Evolutionary conservation across 1,284 basidiomycete species (phyloP).

Genomic region (Moniliophthora roreri): DNA sequence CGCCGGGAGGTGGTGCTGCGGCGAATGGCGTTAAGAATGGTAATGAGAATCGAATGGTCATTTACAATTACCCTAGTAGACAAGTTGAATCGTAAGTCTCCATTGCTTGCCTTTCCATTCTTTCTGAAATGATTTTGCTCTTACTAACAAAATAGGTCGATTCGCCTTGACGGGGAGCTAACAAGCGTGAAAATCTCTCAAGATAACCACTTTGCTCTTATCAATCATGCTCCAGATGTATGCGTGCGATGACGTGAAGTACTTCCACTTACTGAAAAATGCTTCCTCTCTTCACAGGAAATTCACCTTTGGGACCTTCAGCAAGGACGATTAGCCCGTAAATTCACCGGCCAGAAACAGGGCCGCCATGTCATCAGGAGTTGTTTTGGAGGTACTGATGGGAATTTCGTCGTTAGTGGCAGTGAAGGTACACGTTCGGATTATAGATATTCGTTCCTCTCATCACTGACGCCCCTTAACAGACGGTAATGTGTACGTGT

Average conservation of each 20-base stretch:
- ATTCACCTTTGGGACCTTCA: constrained; percentile 85
- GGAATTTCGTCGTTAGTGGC: constrained; percentile 90
- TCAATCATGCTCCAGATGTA: constrained; percentile 87
- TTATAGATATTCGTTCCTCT: constrained; percentile 11
- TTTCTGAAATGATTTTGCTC: constrained; percentile 13
- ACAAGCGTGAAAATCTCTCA: constrained; percentile 88
- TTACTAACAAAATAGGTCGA: constrained; percentile 44
- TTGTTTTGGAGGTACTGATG: constrained; percentile 92
- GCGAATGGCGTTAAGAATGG: constrained; percentile 10
- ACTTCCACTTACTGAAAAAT: constrained; percentile 8
- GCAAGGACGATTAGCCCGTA: constrained; percentile 68
- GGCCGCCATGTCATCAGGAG: constrained; percentile 84
- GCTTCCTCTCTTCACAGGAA: constrained; percentile 56
- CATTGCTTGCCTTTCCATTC: constrained; percentile 15
- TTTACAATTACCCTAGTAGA: constrained; percentile 73
- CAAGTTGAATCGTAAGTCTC: constrained; percentile 58
- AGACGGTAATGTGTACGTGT: constrained; percentile 93
- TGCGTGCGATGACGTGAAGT: constrained; percentile 32
- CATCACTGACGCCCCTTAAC: constrained; percentile 11
- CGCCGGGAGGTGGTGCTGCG: constrained; percentile 18
- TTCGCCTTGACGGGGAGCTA: constrained; percentile 73
- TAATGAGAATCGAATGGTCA: constrained; percentile 64
- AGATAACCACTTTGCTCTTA: constrained; percentile 85
- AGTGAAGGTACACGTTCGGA: constrained; percentile 80
- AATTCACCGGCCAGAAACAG: constrained; percentile 83